Evolutionary conservation across 768 basidiomycete species (phyloP).

Genomic region (Lactarius psammicola): DNA sequence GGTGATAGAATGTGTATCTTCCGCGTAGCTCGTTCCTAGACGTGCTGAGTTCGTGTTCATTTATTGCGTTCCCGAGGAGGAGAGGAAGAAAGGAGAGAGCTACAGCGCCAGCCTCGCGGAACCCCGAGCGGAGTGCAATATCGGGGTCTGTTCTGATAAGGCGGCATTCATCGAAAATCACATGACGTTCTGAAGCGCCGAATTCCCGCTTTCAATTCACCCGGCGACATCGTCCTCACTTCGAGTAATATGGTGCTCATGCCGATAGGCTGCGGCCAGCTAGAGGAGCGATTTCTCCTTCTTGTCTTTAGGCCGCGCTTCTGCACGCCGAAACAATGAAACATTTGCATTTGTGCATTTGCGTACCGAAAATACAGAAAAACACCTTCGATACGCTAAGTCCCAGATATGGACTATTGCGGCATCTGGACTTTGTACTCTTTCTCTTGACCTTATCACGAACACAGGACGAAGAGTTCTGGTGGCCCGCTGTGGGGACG

Average conservation of each 20-base stretch:
- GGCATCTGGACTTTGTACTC: not conserved
- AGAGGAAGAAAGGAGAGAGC: not conserved
- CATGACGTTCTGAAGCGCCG: not conserved
- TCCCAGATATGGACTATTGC: not conserved
- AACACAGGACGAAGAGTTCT: not conserved
- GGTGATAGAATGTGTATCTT: not conserved
- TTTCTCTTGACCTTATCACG: not conserved
- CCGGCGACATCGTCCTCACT: not conserved
- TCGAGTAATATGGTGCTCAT: not conserved
- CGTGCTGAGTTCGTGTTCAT: not conserved
- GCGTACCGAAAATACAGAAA: not conserved
- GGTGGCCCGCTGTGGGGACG: not conserved
- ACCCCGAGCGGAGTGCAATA: conserved; percentile 2
- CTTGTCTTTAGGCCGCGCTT: not conserved
- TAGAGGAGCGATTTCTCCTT: not conserved
- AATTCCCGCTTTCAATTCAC: not conserved
- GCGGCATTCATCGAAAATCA: not conserved
- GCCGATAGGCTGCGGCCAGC: not conserved
- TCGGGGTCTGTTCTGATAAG: not conserved
- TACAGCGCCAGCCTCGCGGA: conserved; percentile 6
- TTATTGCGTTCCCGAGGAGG: conserved; percentile 2
- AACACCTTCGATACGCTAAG: not conserved
- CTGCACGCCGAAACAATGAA: not conserved
- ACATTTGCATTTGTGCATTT: not conserved
- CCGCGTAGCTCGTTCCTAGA: not conserved